Percentiles rank a stretch among this genome's conserved stretches.
These are phyloP conservation scores for Starmerella sp. DNA, from an alignment of 805 yeast species.

Conservation along the genomic window DNA sequence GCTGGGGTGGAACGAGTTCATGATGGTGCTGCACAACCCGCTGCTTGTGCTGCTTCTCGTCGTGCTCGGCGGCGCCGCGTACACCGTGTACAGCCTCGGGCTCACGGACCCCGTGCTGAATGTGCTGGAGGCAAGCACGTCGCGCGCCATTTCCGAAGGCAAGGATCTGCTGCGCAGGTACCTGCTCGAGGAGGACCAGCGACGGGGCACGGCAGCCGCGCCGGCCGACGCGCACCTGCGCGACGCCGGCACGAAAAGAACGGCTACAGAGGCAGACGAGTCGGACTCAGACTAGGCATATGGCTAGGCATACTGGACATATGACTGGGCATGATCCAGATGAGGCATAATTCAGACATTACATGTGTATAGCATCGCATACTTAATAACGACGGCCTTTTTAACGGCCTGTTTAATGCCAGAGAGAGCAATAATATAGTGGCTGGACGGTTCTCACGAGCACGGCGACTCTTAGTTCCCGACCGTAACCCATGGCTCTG, in stretches of 20 bases:
- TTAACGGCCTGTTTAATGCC: too few species aligned
- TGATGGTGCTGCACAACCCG: conserved; percentile 80
- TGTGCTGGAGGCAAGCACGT: conserved; percentile 46
- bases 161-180: conserved; percentile 28
- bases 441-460: too few species aligned
- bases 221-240: background rate
- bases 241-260: background rate
- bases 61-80: conserved; percentile 47
- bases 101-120: conserved; percentile 64
- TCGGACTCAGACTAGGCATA: too few species aligned
- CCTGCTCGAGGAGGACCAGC: conserved; percentile 12
- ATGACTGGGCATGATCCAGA: too few species aligned
- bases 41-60: conserved; percentile 52
- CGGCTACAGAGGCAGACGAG: background rate
- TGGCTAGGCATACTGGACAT: too few species aligned
- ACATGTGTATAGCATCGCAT: too few species aligned
- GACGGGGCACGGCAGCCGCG: background rate
- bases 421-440: too few species aligned
- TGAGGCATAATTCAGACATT: too few species aligned
- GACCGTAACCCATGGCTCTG: too few species aligned
- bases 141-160: conserved; percentile 45
- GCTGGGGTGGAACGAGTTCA: conserved; percentile 91
- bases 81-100: conserved; percentile 57
- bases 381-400: too few species aligned
- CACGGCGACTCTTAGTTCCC: too few species aligned